phyloP scores from a whole-genome alignment of 345 rosid species.

The Hypericum perforatum region DNA sequence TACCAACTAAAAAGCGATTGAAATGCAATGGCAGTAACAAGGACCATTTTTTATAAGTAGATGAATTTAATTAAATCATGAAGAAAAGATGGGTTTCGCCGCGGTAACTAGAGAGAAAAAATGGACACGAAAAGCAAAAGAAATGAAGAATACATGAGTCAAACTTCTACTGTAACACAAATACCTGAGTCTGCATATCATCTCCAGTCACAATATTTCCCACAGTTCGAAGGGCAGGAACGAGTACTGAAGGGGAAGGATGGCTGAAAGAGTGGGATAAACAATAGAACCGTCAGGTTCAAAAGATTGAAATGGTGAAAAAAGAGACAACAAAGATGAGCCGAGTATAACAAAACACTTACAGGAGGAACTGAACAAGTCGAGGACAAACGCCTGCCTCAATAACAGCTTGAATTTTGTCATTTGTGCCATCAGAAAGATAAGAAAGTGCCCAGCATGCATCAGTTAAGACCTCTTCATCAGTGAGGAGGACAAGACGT shows the following conservation, averaged over 20 bases:
- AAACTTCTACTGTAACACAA: neutral
- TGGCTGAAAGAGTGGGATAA: constrained; percentile 11
- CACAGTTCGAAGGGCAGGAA: constrained; percentile 22
- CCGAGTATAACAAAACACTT: constrained; percentile 1
- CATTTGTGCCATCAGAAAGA: constrained; percentile 26
- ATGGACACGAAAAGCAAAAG: no score
- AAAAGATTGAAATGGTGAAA: neutral
- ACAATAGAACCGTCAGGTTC: no score
- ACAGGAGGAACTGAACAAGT: constrained; percentile 21
- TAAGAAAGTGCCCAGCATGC: constrained; percentile 26
- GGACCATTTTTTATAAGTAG: no score
- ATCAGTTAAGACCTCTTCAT: constrained; percentile 23
- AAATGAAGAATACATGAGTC: neutral
- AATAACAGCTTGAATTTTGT: constrained; percentile 25
- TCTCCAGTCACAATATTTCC: constrained; percentile 25
- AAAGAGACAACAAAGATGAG: neutral
- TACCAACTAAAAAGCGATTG: no score
- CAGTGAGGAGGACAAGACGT: constrained; percentile 21
- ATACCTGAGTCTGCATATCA: constrained; percentile 25
- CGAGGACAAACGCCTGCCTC: constrained; percentile 20
- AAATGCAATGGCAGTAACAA: no score
- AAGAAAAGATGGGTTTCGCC: no score
- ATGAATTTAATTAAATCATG: no score
- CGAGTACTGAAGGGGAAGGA: constrained; percentile 22
- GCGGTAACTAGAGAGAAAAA: no score